Percentiles rank a stretch among this genome's conserved stretches.
phyloP scores from a whole-genome alignment of 2,329 filamentous ascomycete genomes.

The Sclerotinia spermophila region DNA sequence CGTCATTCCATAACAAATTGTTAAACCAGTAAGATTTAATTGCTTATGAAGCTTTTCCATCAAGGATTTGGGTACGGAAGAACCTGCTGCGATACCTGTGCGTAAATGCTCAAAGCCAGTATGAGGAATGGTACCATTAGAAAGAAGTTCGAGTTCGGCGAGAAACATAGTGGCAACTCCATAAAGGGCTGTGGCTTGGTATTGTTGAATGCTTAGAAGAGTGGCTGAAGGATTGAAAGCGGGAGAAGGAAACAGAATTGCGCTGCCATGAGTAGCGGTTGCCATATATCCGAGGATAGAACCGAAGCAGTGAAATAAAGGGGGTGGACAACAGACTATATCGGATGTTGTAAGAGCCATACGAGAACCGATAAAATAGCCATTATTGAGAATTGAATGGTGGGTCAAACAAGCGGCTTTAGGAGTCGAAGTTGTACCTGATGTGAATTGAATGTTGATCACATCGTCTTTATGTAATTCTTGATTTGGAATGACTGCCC shows the following conservation, averaged over 20 bases:
- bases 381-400: conserved; percentile 88
- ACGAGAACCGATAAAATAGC: conserved; percentile 73
- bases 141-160: conserved; percentile 77
- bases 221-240: conserved; percentile 67
- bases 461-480: conserved; percentile 61
- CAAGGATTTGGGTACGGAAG: conserved; percentile 75
- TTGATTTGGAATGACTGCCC: conserved; percentile 43
- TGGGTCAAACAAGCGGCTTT: conserved; percentile 91
- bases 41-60: conserved; percentile 71
- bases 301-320: conserved; percentile 89
- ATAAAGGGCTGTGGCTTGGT: conserved; percentile 64
- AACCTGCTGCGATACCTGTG: conserved; percentile 91
- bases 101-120: conserved; percentile 61
- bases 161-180: conserved; percentile 94
- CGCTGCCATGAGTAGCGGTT: conserved; percentile 76
- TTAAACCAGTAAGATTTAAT: conserved; percentile 76
- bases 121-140: conserved; percentile 42
- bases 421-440: conserved; percentile 84
- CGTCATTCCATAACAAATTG: conserved; percentile 71
- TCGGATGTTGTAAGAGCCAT: conserved; percentile 77
- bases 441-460: conserved; percentile 96
- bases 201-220: conserved; percentile 51
- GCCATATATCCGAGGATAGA: conserved; percentile 75
- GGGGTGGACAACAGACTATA: conserved; percentile 78
- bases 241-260: conserved; percentile 81